Evolutionary conservation across 345 rosid species (phyloP).

Genomic region (Arabidopsis arenosa): DNA sequence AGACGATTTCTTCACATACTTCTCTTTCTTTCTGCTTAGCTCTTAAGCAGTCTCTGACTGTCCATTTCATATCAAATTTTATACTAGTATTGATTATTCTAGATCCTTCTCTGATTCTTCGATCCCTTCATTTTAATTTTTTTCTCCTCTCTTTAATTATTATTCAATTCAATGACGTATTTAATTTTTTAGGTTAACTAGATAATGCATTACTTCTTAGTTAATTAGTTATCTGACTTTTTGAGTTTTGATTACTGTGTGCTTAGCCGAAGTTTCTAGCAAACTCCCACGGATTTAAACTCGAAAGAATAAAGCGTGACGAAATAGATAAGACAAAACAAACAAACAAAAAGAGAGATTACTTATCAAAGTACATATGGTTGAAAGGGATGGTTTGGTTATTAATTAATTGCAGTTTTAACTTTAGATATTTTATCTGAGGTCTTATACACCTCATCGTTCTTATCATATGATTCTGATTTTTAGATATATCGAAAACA

Average conservation of each 20-base stretch:
- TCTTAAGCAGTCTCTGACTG: slow-evolving; percentile 39
- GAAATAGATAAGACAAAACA: slow-evolving; percentile 33
- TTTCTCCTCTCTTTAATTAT: not conserved
- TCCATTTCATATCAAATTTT: slow-evolving; percentile 34
- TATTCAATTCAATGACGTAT: slow-evolving; percentile 6
- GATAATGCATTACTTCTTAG: not conserved
- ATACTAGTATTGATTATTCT: not conserved
- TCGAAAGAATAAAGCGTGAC: slow-evolving; percentile 33
- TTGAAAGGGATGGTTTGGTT: slow-evolving; percentile 35
- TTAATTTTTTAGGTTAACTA: not conserved
- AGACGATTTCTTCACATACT: slow-evolving; percentile 29
- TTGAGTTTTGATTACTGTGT: slow-evolving; percentile 18
- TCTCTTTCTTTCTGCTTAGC: slow-evolving; percentile 15
- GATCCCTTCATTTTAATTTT: slow-evolving; percentile 22
- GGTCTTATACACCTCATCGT: slow-evolving; percentile 26
- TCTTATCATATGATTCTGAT: slow-evolving; percentile 31
- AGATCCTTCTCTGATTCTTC: slow-evolving; percentile 24
- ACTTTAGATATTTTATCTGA: not conserved
- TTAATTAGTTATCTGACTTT: slow-evolving; percentile 28
- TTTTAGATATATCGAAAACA: not conserved
- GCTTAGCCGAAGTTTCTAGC: slow-evolving; percentile 29
- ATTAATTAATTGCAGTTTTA: slow-evolving; percentile 8
- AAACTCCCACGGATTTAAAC: slow-evolving; percentile 2
- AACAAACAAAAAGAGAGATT: not conserved
- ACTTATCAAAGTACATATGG: not conserved